Conservation (phyloP, 1,284 basidiomycete genomes). For the Ceratobasidium papillatum region DNA sequence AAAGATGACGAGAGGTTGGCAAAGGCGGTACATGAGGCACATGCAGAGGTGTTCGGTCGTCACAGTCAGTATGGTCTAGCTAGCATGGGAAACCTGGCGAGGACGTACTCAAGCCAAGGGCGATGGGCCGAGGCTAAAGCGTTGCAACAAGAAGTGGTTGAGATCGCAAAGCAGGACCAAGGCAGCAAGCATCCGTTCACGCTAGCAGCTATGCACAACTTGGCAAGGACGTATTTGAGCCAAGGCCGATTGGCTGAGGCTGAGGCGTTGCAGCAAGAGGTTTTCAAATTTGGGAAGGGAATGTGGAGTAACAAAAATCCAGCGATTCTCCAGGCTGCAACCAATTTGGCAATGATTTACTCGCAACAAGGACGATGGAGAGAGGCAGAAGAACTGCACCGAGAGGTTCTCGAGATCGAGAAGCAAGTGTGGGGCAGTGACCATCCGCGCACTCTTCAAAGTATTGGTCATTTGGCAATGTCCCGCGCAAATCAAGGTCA, state of each 20-base stretch:
- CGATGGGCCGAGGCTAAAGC: not conserved
- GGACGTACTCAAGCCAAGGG: not conserved
- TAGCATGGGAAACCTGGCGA: conserved; percentile 1
- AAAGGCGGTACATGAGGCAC: not conserved
- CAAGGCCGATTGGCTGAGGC: not conserved
- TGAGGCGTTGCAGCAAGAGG: not conserved
- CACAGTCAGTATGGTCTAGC: not conserved
- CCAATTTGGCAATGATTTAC: not conserved
- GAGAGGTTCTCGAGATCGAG: not conserved
- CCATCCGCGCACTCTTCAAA: not conserved
- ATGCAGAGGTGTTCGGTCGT: not conserved
- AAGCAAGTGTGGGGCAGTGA: not conserved
- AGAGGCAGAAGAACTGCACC: not conserved
- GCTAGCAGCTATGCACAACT: not conserved
- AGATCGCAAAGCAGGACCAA: too few species aligned
- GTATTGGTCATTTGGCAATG: not conserved
- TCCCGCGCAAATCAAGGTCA: not conserved
- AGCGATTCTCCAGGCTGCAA: not conserved
- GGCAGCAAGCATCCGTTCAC: not conserved
- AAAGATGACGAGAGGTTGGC: not conserved
- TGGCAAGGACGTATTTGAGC: not conserved
- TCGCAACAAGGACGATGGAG: not conserved
- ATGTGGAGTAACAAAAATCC: not conserved
- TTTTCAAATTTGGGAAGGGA: not conserved
- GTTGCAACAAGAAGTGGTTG: not conserved